Base-by-base conservation (phyloP, 2,329 filamentous ascomycete species). In the Aspergillus costaricaensis region DNA sequence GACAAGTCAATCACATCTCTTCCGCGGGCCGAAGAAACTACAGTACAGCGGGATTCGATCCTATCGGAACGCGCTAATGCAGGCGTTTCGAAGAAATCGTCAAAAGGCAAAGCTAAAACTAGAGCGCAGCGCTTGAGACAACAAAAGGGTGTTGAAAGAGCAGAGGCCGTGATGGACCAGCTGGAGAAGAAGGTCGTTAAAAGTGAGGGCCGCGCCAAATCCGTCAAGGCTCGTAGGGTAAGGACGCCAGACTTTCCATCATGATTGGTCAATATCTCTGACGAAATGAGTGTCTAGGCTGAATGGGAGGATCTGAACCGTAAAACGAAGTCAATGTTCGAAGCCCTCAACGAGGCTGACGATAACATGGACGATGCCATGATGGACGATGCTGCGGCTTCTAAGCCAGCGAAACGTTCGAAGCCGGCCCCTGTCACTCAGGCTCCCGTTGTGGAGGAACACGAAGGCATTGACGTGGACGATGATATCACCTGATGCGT, bases 131-230 rank as follows among this genome's bases (percentile, higher is more conserved):
- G 81, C 5, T 66, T 81, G 56, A 79, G 86, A 44, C 83, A 83
- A 52, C 78, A 84, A 64, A 82, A 81, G 68, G 82, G 81, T 17
- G 72, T 87, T 44, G 84, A 86, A 66, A 79, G 81, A 62, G 86
- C 83, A 7, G 84, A 85, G 59, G 76, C 78, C 15, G 79, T 83
- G 38, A 73, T 82, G 62, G 83, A 85, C 62, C 85, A 82, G 71
- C 69, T 82, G 44, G 82, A 85, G 72, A 80, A 79, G 44, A 88
- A 87, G 71, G 76, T 83, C 32, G 75, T 77, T 19, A 84, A 83
- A 67, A 86, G 84, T 65, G 65, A 81, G 48, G 74, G 71, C 9
- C 81, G 79, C 60, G 80, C 75, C 36, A 83, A 80, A 68, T 76
- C 68, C 41, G 76, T 85, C 39, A 80, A 81, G 62, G 79, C 79